Conservation (phyloP, 768 basidiomycete genomes). For the Suillus sp. region DNA sequence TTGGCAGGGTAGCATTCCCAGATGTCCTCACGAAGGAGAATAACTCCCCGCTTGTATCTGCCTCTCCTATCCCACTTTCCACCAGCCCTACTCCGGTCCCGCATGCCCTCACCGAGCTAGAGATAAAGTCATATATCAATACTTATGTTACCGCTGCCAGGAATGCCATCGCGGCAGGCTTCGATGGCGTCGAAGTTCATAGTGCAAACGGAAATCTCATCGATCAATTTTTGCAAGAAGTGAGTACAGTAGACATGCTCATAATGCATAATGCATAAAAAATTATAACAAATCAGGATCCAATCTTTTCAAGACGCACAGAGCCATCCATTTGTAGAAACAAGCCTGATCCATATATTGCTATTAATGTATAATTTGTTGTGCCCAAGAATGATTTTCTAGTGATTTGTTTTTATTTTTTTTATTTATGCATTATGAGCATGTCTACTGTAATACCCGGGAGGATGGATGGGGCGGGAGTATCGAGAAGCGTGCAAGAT, state of each 20-base stretch:
- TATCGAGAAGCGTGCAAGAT: conserved; percentile 49
- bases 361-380: too few relatives aligned
- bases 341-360: too few relatives aligned
- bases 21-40: conserved; percentile 21
- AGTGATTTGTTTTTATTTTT: too few relatives aligned
- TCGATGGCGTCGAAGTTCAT: conserved; percentile 56
- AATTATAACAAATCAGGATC: too few relatives aligned
- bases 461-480: conserved; percentile 54
- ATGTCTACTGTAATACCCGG: too few relatives aligned
- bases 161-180: conserved; percentile 60
- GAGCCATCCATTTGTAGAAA: too few relatives aligned
- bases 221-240: conserved; percentile 46
- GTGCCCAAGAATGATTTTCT: too few relatives aligned
- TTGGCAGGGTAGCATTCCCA: conserved; percentile 39
- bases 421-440: too few relatives aligned
- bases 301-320: too few relatives aligned
- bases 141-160: conserved; percentile 49
- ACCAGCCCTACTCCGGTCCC: conserved; percentile 28
- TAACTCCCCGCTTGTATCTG: conserved; percentile 25
- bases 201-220: conserved; percentile 35
- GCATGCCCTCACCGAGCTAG: conserved; percentile 40
- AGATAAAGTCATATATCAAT: conserved; percentile 48
- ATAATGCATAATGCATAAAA: too few relatives aligned
- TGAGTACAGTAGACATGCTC: too few relatives aligned
- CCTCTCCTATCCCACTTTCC: conserved; percentile 27